Evolutionary conservation across 768 basidiomycete species (phyloP).

Genomic region (Xerocomus potaroensis): DNA sequence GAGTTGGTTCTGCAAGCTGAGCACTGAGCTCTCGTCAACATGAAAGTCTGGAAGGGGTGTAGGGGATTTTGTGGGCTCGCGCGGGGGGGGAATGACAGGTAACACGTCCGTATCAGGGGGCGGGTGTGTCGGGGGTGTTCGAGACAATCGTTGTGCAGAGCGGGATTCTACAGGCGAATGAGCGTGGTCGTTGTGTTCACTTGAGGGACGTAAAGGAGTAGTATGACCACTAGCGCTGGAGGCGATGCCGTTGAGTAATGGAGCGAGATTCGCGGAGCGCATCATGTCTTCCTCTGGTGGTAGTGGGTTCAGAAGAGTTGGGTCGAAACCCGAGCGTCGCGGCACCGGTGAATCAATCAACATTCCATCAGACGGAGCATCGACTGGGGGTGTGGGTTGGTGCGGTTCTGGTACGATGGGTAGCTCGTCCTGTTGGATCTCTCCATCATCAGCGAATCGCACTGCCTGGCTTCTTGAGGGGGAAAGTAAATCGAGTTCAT

Average conservation of each 20-base stretch:
- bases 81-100: conserved; percentile 20
- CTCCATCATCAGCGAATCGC: conserved; percentile 44
- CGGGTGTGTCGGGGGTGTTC: conserved; percentile 6
- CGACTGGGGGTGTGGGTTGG: neutral
- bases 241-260: conserved; percentile 22
- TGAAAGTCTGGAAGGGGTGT: conserved; percentile 78
- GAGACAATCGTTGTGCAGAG: conserved; percentile 1
- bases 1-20: conserved; percentile 46
- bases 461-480: conserved; percentile 36
- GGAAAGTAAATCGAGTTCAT: conserved; percentile 42
- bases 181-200: conserved; percentile 9
- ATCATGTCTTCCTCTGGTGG: conserved; percentile 30
- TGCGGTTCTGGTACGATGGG: conserved; percentile 11
- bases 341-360: conserved; percentile 34
- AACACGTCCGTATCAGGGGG: conserved; percentile 15
- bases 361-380: conserved; percentile 28
- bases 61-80: conserved; percentile 53
- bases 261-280: conserved; percentile 19
- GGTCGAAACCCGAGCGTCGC: conserved; percentile 44
- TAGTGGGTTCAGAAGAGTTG: conserved; percentile 51
- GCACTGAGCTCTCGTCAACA: conserved; percentile 49
- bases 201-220: conserved; percentile 1
- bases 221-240: conserved; percentile 1
- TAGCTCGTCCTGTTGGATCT: conserved; percentile 12
- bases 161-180: conserved; percentile 8